These are phyloP conservation scores for Geoglossum cookeanum DNA, from an alignment of 2,329 filamentous ascomycete genomes.

Conservation along the genomic window DNA sequence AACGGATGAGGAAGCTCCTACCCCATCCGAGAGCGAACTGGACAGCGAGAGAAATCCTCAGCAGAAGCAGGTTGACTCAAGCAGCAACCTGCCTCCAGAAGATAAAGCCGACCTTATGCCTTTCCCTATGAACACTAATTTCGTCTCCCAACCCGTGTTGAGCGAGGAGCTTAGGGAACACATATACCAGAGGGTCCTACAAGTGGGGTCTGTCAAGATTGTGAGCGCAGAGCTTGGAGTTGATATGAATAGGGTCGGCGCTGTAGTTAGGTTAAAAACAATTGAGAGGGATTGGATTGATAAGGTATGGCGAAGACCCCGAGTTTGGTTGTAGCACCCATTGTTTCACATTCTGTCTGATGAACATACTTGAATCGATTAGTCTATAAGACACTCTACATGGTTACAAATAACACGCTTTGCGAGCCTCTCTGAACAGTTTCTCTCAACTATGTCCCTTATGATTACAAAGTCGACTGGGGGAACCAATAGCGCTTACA, in stretches of 20 bases:
- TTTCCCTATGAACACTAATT: slow-evolving; percentile 56
- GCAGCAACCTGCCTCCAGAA: slow-evolving; percentile 3
- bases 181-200: slow-evolving; percentile 51
- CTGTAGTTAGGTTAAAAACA: slow-evolving; percentile 69
- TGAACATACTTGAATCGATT: slow-evolving; percentile 74
- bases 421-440: slow-evolving; percentile 6
- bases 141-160: slow-evolving; percentile 53
- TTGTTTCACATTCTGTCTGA: slow-evolving; percentile 26
- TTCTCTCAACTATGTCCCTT: slow-evolving; percentile 10
- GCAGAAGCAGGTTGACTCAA: background rate
- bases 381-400: slow-evolving; percentile 96
- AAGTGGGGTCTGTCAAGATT: slow-evolving; percentile 49
- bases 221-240: slow-evolving; percentile 62
- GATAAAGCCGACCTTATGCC: slow-evolving; percentile 27
- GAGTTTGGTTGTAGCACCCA: background rate
- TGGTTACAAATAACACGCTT: slow-evolving; percentile 48
- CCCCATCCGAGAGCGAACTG: background rate
- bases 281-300: slow-evolving; percentile 60
- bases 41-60: background rate
- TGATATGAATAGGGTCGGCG: slow-evolving; percentile 67
- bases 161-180: slow-evolving; percentile 52
- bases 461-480: too few species aligned
- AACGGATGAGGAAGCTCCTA: background rate
- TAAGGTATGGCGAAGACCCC: slow-evolving; percentile 42
- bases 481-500: background rate